phyloP scores from a whole-genome alignment of 164 flowering plant species.

The Paratinospora sagittata region DNA sequence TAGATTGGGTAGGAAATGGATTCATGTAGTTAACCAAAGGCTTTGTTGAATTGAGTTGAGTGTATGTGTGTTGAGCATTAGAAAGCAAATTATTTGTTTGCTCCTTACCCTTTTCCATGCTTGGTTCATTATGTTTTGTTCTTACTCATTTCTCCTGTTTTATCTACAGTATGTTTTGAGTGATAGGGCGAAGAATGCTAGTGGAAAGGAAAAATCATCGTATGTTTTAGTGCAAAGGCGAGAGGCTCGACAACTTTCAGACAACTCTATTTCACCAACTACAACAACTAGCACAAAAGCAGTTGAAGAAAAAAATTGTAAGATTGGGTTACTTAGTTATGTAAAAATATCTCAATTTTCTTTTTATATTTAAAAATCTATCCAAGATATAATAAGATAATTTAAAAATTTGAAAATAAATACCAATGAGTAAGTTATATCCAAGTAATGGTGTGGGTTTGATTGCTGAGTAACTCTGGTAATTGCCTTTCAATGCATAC shows the following conservation, averaged over 20 bases:
- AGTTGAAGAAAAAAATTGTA: slow-evolving; percentile 50
- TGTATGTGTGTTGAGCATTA: no score
- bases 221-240: slow-evolving; percentile 43
- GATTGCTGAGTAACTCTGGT: no score
- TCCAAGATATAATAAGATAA: no score
- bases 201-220: slow-evolving; percentile 54
- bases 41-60: no score
- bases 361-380: no score
- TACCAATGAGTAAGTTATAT: no score
- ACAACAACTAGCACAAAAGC: slow-evolving; percentile 32
- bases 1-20: no score
- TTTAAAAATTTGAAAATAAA: no score
- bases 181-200: slow-evolving; percentile 42
- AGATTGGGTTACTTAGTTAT: slow-evolving; percentile 1
- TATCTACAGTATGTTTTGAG: slow-evolving; percentile 61
- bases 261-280: slow-evolving; percentile 28
- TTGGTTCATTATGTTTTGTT: not conserved
- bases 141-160: slow-evolving; percentile 11
- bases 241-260: slow-evolving; percentile 43
- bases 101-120: not conserved
- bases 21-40: no score
- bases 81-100: no score
- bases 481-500: no score
- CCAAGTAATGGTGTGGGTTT: no score
- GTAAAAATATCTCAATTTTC: not conserved